Percentiles rank a stretch among this genome's conserved stretches.
phyloP scores from a whole-genome alignment of 345 rosid species.

The Salix exigua region DNA sequence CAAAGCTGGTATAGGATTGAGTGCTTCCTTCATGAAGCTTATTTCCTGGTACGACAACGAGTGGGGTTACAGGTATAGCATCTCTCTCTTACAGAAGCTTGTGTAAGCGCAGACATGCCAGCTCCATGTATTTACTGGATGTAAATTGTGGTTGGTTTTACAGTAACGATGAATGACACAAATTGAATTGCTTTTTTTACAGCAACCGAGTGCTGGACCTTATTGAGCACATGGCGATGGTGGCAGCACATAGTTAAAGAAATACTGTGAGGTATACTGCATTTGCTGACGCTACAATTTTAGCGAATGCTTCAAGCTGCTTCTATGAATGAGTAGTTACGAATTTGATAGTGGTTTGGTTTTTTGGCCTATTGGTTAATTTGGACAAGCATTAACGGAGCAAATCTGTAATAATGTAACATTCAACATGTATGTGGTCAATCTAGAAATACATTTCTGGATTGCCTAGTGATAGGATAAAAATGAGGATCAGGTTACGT shows the following conservation, averaged over 20 bases:
- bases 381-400: neutral
- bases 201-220: constrained; percentile 98
- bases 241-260: constrained; percentile 46
- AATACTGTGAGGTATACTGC: neutral
- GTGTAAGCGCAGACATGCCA: too few relatives aligned
- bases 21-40: constrained; percentile 74
- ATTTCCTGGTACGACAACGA: constrained; percentile 97
- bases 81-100: neutral
- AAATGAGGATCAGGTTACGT: neutral
- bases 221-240: constrained; percentile 93
- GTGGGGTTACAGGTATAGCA: constrained; percentile 95
- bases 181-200: constrained; percentile 15
- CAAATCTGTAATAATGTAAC: constrained; percentile 3
- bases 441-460: neutral
- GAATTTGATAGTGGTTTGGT: constrained; percentile 2
- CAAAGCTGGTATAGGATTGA: constrained; percentile 92
- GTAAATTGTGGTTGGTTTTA: neutral
- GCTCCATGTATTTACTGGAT: neutral
- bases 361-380: neutral
- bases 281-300: neutral
- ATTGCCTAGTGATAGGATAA: neutral
- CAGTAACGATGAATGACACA: neutral
- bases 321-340: constrained; percentile 5
- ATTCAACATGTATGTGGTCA: neutral
- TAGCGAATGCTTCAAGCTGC: neutral